These are phyloP conservation scores for Phytophthora pluvialis DNA, from an alignment of 352 stramenopile species.

Conservation along the genomic window DNA sequence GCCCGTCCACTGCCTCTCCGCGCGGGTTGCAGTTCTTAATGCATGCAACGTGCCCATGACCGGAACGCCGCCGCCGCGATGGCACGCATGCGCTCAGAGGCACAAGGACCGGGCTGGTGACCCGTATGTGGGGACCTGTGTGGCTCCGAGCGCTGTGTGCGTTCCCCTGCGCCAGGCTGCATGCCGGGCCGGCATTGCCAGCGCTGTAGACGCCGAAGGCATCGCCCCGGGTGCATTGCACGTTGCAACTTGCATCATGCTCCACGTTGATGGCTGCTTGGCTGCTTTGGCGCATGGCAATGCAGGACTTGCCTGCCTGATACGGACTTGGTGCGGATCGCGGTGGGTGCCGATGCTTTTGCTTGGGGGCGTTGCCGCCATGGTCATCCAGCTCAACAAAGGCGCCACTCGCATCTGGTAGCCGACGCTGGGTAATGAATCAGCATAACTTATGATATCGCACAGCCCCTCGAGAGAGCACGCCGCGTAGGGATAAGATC, in stretches of 20 bases:
- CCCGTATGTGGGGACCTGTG: conserved; percentile 23
- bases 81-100: conserved; percentile 11
- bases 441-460: conserved; percentile 8
- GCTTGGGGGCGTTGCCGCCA: background rate
- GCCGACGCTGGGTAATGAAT: conserved; percentile 9
- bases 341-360: background rate
- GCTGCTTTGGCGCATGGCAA: conserved; percentile 1
- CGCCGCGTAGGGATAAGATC: conserved; percentile 3
- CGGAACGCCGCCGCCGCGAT: conserved; percentile 12
- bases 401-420: conserved; percentile 12
- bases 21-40: conserved; percentile 18
- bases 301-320: background rate
- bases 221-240: background rate
- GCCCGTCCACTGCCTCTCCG: conserved; percentile 29
- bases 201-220: conserved; percentile 1
- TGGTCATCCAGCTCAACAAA: conserved; percentile 2
- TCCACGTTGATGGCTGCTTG: background rate
- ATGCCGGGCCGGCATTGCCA: background rate
- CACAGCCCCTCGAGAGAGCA: conserved; percentile 6
- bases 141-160: conserved; percentile 23
- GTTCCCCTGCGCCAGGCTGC: conserved; percentile 24
- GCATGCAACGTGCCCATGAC: conserved; percentile 25
- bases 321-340: background rate
- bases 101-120: conserved; percentile 18
- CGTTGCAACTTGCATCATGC: background rate